Evolutionary conservation across 257 asterid species (phyloP), one percentile per base, ranked within the genome.

Genomic region (Cinchona pubescens): DNA sequence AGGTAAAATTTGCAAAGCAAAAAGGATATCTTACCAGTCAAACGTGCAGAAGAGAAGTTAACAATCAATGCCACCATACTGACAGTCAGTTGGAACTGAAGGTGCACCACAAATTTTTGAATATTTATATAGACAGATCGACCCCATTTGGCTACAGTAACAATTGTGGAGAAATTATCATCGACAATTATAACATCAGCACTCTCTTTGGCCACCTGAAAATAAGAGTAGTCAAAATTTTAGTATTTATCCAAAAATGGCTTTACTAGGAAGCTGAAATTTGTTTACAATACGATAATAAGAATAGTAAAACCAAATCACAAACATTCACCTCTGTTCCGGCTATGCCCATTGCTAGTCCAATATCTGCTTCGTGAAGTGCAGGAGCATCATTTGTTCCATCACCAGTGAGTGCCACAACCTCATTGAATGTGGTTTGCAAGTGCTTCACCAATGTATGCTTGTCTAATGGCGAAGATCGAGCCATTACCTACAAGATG

Each of bases 341-440:
- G 15, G 98, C 89, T 74, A 94, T 94, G 79, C 98, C 98, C 98
- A 93, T 93, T 35, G 98, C 98, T 43, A 93, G 95, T 77, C 98
- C 97, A 69, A 91, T 93, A 80, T 93, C 98, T 34, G 98, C 98
- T 86, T 93, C 98, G 77, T 91, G 98, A 80, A 93, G 97, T 15
- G 98, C 98, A 70, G 98, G 98, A 67, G 98, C 97, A 83, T 94
- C 98, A 56, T 94, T 94, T 6, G 98, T 94, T 53, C 98, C 98
- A 80, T 94, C 98, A 53, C 98, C 98, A 51, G 98, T 92, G 34
- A 94, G 97, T 42, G 98, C 98, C 75, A 93, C 98, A 38, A 93
- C 98, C 79, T 93, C 98, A 53, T 89, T 86, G 67, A 91, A 91
- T 19, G 94, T 91, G 8, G 97, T 90, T 58, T 97, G 83, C 86